Percentiles rank a stretch among this genome's conserved stretches.
These are phyloP conservation scores for Trametes sanguinea DNA, from an alignment of 768 basidiomycete genomes.

Conservation along the genomic window DNA sequence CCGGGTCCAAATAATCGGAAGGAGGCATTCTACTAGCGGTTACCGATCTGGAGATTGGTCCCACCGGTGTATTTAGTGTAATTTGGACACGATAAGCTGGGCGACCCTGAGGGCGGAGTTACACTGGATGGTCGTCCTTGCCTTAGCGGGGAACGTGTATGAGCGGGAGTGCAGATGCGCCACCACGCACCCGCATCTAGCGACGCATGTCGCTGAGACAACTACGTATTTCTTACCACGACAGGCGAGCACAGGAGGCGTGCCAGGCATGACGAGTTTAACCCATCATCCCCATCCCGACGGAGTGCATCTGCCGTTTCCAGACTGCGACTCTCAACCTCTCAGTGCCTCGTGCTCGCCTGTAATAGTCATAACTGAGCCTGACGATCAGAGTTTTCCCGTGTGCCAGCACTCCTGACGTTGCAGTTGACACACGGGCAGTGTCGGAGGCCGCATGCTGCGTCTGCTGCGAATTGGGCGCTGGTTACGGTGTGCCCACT, in stretches of 20 bases:
- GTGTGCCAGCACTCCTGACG: background rate
- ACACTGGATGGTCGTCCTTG: background rate
- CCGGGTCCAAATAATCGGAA: constrained; percentile 15
- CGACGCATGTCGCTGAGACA: constrained; percentile 8
- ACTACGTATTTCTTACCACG: constrained; percentile 14
- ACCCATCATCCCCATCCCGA: background rate
- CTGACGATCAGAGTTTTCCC: constrained; percentile 8
- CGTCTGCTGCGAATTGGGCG: background rate
- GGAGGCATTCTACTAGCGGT: constrained; percentile 16
- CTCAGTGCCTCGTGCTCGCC: constrained; percentile 6
- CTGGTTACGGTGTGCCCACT: background rate
- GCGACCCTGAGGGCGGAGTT: constrained; percentile 15
- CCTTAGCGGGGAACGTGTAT: constrained; percentile 10
- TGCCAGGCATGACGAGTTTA: background rate
- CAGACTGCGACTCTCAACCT: background rate
- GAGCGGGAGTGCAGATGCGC: background rate
- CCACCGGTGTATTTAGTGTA: constrained; percentile 3
- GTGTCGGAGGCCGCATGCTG: constrained; percentile 6
- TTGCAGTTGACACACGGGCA: background rate
- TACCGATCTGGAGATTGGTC: constrained; percentile 10
- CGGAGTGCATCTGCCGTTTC: constrained; percentile 4
- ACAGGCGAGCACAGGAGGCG: constrained; percentile 1
- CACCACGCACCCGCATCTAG: background rate
- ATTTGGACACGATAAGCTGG: constrained; percentile 13
- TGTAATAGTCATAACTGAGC: constrained; percentile 9